Percentiles rank a stretch among this genome's conserved stretches.
These are phyloP conservation scores for Barnettozyma siamensis DNA, from an alignment of 805 yeast species.

Conservation along the genomic window DNA sequence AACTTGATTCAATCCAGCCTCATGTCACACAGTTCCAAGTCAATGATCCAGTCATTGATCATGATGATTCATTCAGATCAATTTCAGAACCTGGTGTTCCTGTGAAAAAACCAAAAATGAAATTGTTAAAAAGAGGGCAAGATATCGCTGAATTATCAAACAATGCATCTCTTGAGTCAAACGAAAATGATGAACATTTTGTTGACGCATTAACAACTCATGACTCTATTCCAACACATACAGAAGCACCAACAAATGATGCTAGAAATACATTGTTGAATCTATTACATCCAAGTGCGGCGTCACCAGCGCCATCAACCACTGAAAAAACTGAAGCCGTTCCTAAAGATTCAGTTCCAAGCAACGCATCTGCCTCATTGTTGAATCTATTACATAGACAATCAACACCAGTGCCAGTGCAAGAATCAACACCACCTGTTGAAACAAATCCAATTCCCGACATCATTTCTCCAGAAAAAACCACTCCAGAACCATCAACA, in stretches of 20 bases:
- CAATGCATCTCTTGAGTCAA: not conserved
- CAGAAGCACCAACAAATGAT: not conserved
- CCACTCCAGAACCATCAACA: not conserved
- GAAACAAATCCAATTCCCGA: not conserved
- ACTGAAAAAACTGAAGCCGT: not conserved
- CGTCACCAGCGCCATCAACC: not conserved
- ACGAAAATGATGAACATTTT: slow-evolving; percentile 12
- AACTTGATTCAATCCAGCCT: too few relatives aligned
- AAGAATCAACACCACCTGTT: too few relatives aligned
- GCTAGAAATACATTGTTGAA: slow-evolving; percentile 5
- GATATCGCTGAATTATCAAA: slow-evolving; percentile 20
- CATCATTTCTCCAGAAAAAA: not conserved
- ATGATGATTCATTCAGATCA: slow-evolving; percentile 1
- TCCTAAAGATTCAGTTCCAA: not conserved
- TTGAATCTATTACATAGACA: not conserved
- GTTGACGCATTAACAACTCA: slow-evolving; percentile 1
- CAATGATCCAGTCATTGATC: not conserved
- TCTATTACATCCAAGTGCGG: slow-evolving; percentile 6
- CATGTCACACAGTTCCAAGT: not conserved
- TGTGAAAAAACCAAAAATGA: slow-evolving; percentile 21
- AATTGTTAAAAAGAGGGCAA: slow-evolving; percentile 34
- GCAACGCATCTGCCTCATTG: not conserved
- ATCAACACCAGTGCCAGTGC: not conserved
- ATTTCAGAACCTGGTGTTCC: not conserved
- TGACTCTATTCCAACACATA: slow-evolving; percentile 3